Evolutionary conservation across 768 basidiomycete genomes (phyloP).

Genomic region (Chlorophyllum brunneum): DNA sequence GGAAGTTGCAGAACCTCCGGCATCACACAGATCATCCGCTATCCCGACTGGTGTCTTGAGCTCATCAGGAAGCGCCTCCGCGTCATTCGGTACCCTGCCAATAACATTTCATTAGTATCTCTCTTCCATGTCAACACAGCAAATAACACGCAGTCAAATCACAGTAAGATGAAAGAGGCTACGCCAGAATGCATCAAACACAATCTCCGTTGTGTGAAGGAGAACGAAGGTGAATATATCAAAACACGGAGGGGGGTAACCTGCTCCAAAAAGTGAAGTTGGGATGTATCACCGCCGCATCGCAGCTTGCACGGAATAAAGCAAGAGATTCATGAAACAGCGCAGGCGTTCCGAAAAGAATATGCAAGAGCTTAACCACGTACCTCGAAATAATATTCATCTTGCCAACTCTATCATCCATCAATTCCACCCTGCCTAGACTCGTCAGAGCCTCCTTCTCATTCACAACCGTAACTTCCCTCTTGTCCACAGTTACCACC

Average conservation of each 20-base stretch:
- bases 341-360: too few relatives aligned
- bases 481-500: constrained; percentile 38
- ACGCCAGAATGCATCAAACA: not conserved
- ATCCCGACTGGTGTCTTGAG: constrained; percentile 58
- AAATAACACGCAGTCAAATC: too few relatives aligned
- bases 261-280: constrained; percentile 5
- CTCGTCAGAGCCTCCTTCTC: constrained; percentile 77
- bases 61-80: constrained; percentile 56
- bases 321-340: constrained; percentile 11
- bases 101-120: constrained; percentile 5
- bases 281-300: constrained; percentile 9
- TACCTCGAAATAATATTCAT: constrained; percentile 70
- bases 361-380: constrained; percentile 24
- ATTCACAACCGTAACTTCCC: constrained; percentile 55
- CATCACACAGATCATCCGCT: constrained; percentile 55
- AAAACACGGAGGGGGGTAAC: too few relatives aligned
- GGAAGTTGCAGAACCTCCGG: constrained; percentile 16
- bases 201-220: constrained; percentile 2
- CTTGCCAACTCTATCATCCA: constrained; percentile 64
- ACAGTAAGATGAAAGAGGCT: not conserved
- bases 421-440: constrained; percentile 71
- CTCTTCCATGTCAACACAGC: not conserved
- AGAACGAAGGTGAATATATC: not conserved
- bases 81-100: constrained; percentile 50
- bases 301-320: constrained; percentile 11